phyloP scores from a whole-genome alignment of 2,329 filamentous ascomycete genomes.

The Trichoderma sp. region DNA sequence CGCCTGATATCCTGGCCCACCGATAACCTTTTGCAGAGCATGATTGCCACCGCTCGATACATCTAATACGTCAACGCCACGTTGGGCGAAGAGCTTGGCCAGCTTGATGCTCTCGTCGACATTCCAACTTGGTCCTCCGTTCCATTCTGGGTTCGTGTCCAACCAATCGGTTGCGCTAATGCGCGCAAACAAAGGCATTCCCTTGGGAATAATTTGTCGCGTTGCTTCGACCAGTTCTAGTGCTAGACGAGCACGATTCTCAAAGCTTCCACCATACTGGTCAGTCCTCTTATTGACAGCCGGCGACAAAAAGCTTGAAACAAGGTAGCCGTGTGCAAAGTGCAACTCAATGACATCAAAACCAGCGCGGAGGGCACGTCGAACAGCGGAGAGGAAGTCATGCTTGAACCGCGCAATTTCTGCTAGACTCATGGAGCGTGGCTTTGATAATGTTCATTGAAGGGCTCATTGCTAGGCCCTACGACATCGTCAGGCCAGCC shows the following conservation, averaged over 20 bases:
- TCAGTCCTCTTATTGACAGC: constrained; percentile 67
- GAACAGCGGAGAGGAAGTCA: constrained; percentile 54
- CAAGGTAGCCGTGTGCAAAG: constrained; percentile 73
- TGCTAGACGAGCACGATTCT: constrained; percentile 67
- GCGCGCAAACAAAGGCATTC: constrained; percentile 70
- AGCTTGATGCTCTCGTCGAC: constrained; percentile 61
- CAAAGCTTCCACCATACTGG: constrained; percentile 64
- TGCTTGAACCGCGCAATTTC: constrained; percentile 63
- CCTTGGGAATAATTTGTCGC: constrained; percentile 59
- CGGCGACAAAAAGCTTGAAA: constrained; percentile 67
- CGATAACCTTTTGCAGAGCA: constrained; percentile 45
- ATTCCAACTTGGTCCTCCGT: constrained; percentile 59
- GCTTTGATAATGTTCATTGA: constrained; percentile 55
- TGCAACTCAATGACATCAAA: constrained; percentile 70
- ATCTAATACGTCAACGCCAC: constrained; percentile 73
- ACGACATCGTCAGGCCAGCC: constrained; percentile 52
- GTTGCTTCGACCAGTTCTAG: constrained; percentile 65
- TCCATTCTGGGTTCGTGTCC: constrained; percentile 53
- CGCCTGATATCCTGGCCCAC: constrained; percentile 66
- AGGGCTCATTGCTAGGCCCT: constrained; percentile 47
- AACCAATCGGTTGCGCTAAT: constrained; percentile 77
- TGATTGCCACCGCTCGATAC: constrained; percentile 67
- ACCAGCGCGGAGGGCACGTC: constrained; percentile 60
- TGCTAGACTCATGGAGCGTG: constrained; percentile 60
- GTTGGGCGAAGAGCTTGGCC: constrained; percentile 59